Conservation (phyloP, 176 grass and related monocot species). For the Canna indica region DNA sequence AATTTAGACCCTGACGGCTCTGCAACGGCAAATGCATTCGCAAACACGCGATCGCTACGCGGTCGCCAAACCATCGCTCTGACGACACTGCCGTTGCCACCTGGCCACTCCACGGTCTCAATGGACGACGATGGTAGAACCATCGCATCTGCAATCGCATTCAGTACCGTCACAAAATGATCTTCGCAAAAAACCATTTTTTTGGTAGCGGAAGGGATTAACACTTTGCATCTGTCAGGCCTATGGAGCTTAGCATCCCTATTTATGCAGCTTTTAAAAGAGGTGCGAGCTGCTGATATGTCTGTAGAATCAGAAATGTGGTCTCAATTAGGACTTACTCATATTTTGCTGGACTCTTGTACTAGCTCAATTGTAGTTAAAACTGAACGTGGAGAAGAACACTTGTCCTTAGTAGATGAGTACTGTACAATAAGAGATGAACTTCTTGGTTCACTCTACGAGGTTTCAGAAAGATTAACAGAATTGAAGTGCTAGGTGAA, state of each 20-base stretch:
- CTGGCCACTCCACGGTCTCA: too few species aligned
- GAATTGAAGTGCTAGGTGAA: conserved; percentile 74
- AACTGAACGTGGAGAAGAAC: conserved; percentile 69
- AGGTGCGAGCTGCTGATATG: conserved; percentile 39
- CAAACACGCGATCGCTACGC: too few species aligned
- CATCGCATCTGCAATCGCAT: too few species aligned
- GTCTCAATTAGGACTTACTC: conserved; percentile 65
- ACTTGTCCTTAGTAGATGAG: conserved; percentile 62
- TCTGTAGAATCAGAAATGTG: conserved; percentile 50
- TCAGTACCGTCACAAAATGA: too few species aligned
- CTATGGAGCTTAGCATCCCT: conserved; percentile 72
- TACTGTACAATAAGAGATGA: conserved; percentile 78
- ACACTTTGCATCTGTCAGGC: conserved; percentile 80
- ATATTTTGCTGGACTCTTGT: conserved; percentile 78
- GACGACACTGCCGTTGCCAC: too few species aligned
- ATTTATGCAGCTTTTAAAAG: conserved; percentile 63
- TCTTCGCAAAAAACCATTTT: too few species aligned
- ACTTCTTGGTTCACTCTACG: conserved; percentile 75
- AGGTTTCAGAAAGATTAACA: conserved; percentile 67
- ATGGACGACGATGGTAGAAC: too few species aligned
- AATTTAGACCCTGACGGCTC: too few species aligned
- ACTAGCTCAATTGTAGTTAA: conserved; percentile 59
- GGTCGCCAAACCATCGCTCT: too few species aligned
- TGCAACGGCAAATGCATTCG: too few species aligned
- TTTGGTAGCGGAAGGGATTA: too few species aligned